Evolutionary conservation across 306 rosid species (phyloP).

Genomic region (Quercus aquifolioides): DNA sequence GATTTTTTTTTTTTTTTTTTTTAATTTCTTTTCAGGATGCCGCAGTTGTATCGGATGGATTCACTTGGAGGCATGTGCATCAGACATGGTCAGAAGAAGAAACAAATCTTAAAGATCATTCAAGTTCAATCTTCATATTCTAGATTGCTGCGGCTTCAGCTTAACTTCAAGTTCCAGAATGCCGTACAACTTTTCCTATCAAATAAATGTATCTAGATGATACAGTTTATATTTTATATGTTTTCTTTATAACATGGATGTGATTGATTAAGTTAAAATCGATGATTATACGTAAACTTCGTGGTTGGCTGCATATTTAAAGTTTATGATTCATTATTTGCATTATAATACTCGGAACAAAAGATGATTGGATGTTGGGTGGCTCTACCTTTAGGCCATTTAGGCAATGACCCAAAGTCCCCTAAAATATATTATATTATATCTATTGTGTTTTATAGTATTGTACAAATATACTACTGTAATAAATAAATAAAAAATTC

Average conservation of each 20-base stretch:
- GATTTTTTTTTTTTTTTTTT: no score
- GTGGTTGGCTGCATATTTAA: neutral
- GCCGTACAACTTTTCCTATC: constrained; percentile 9
- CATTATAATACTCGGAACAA: neutral
- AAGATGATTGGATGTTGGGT: neutral
- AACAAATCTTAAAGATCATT: constrained; percentile 21
- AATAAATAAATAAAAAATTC: no score
- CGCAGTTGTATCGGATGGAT: constrained; percentile 26
- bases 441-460: no score
- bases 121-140: constrained; percentile 31
- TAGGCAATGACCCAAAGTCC: no score
- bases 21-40: constrained; percentile 37
- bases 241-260: neutral
- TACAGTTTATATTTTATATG: neutral
- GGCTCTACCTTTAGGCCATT: no score
- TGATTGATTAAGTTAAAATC: neutral
- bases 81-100: constrained; percentile 53
- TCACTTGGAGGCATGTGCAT: constrained; percentile 58
- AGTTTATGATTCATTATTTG: neutral
- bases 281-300: neutral
- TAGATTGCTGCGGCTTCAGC: constrained; percentile 21
- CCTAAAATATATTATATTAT: no score
- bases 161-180: constrained; percentile 9
- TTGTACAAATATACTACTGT: no score
- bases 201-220: constrained; percentile 32